Conservation (phyloP, 345 rosid species). For the Eutrema heterophyllum region DNA sequence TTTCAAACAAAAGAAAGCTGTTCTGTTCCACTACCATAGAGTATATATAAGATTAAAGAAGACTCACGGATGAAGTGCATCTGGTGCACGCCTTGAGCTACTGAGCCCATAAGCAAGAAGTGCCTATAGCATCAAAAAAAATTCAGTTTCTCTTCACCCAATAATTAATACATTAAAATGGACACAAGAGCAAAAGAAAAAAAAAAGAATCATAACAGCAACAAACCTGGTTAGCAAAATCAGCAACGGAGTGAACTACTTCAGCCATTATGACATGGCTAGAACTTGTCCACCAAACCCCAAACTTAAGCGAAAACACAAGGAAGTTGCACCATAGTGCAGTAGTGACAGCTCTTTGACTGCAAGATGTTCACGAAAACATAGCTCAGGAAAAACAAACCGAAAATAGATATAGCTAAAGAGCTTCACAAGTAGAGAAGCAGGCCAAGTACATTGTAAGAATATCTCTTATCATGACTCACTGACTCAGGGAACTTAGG, state of each 20-base stretch:
- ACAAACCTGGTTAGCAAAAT: constrained; percentile 94
- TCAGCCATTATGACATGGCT: constrained; percentile 99
- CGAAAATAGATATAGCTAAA: background rate
- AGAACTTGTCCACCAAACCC: constrained; percentile 83
- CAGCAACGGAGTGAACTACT: constrained; percentile 89
- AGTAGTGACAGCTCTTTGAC: constrained; percentile 96
- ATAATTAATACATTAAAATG: constrained; percentile 12
- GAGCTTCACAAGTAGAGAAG: background rate
- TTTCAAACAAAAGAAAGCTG: constrained; percentile 7
- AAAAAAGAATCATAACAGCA: background rate
- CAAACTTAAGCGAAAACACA: constrained; percentile 91
- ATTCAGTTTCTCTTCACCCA: constrained; percentile 40
- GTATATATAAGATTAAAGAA: background rate
- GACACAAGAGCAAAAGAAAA: background rate
- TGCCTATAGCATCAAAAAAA: constrained; percentile 58
- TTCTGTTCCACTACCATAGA: background rate
- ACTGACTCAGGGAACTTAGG: no score
- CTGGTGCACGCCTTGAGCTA: constrained; percentile 99
- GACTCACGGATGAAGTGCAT: constrained; percentile 96
- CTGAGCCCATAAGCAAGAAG: constrained; percentile 95
- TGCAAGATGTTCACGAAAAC: constrained; percentile 30
- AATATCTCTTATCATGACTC: background rate
- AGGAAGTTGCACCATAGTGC: constrained; percentile 98
- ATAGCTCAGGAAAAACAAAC: constrained; percentile 12
- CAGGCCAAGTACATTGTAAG: background rate